A percentile compares a stretch with the other conserved stretches of the same genome.
These are phyloP conservation scores for Hypericum androsaemum DNA, from an alignment of 345 rosid species.

Conservation along the genomic window DNA sequence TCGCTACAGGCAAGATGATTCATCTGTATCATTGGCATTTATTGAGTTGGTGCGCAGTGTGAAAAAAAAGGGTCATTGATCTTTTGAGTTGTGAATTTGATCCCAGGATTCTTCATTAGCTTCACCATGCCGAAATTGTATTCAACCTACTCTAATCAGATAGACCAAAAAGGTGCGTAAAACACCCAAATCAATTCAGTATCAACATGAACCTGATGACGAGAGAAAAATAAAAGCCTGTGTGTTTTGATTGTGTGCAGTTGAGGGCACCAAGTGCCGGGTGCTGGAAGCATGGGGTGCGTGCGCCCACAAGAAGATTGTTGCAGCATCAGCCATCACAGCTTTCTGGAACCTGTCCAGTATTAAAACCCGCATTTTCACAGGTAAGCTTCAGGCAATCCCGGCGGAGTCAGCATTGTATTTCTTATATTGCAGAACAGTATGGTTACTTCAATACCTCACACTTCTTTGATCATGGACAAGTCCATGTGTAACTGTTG, in stretches of 20 bases:
- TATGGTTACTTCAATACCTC: too few relatives aligned
- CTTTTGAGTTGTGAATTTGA: slow-evolving; percentile 7
- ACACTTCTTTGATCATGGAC: too few relatives aligned
- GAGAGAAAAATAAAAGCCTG: slow-evolving; percentile 3
- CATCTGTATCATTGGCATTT: too few relatives aligned
- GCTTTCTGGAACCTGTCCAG: slow-evolving; percentile 92
- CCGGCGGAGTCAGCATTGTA: not conserved
- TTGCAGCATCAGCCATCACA: slow-evolving; percentile 60
- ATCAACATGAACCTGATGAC: not conserved
- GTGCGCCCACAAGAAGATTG: slow-evolving; percentile 82
- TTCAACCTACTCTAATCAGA: slow-evolving; percentile 46
- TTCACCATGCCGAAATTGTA: slow-evolving; percentile 66
- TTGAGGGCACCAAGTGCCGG: slow-evolving; percentile 33
- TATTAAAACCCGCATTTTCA: slow-evolving; percentile 63
- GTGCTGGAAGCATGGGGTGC: slow-evolving; percentile 55
- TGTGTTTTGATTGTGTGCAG: slow-evolving; percentile 23
- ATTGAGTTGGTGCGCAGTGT: not conserved
- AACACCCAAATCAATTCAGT: not conserved
- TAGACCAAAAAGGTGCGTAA: slow-evolving; percentile 47
- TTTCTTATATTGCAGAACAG: not conserved
- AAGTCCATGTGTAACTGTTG: too few relatives aligned
- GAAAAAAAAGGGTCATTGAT: not conserved
- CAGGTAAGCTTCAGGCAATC: slow-evolving; percentile 29
- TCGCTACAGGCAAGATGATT: slow-evolving; percentile 49
- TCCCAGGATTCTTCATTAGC: slow-evolving; percentile 69